phyloP scores from a whole-genome alignment of 805 yeast genomes.

The Monosporozyma solicola region DNA sequence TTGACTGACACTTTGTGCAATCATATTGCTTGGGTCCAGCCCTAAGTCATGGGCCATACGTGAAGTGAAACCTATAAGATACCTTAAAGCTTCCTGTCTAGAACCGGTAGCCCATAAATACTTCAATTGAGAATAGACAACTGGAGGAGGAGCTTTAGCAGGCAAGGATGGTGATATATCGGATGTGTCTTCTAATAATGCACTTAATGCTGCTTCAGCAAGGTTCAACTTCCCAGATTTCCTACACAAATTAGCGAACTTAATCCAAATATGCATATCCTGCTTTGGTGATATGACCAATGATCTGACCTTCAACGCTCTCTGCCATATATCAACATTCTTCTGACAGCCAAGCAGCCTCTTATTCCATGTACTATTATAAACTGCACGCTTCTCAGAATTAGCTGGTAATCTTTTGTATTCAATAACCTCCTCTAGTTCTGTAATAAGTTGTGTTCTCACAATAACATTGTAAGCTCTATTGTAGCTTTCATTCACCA shows the following conservation, averaged over 20 bases:
- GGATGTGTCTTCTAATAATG: constrained; percentile 60
- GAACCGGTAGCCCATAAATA: constrained; percentile 95
- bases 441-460: constrained; percentile 93
- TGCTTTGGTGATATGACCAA: constrained; percentile 90
- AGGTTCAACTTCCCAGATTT: constrained; percentile 82
- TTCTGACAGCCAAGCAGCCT: constrained; percentile 86
- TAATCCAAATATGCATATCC: constrained; percentile 96
- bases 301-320: constrained; percentile 86
- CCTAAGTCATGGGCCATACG: constrained; percentile 83
- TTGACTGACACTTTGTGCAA: constrained; percentile 76
- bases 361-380: constrained; percentile 87
- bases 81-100: constrained; percentile 72
- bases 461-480: constrained; percentile 95
- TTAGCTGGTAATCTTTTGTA: constrained; percentile 77
- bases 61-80: constrained; percentile 80
- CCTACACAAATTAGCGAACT: constrained; percentile 89
- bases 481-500: constrained; percentile 88
- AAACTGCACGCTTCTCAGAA: constrained; percentile 64
- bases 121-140: constrained; percentile 90
- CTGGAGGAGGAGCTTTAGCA: constrained; percentile 86
- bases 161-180: constrained; percentile 37
- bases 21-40: constrained; percentile 73
- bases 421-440: constrained; percentile 83
- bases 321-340: constrained; percentile 95
- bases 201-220: constrained; percentile 82